Evolutionary conservation across 139 green algal genomes (phyloP), one percentile per base, ranked within the genome.

Genomic region (Tetradesmus obliquus): DNA sequence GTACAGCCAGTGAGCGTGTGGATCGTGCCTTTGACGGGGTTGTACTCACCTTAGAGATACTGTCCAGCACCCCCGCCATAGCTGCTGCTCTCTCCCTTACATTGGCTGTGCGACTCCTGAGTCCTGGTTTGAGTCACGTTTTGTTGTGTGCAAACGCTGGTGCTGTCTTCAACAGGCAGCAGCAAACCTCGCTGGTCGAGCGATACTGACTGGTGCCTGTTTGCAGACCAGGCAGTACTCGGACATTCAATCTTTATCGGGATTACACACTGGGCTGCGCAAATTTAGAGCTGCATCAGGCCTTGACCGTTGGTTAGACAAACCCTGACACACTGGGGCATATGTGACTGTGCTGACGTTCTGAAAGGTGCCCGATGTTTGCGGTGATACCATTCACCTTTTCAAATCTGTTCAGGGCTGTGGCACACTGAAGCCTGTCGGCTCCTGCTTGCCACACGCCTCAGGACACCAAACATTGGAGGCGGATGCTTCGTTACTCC

Each of bases 61-160:
- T 90, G n/a, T 90, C 86, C 19, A 90, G 86, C 20, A 90, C 86
- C 19, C 86, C 86, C 12, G 86, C 69, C 86, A 90, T 90, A 13
- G 80, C 80, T 85, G 51, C 51, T 58, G 15, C 80, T 82, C n/a
- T 82, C 9, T 22, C 74, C 7, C 74, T 82, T 76, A 76, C 66
- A 76, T 76, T 76, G 66, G 66, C 66, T 24, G 17, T 24, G n/a
- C 15, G 66, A 17, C 66, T 76, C n/a, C 66, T 76, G 5, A 10
- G 17, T 24, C 60, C 10, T 15, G 2, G 60, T 13, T 15, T 71
- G 9, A 13, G 19, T 4, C 8, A 4, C 10, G 3, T 10, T 19
- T 4, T 13, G 60, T 71, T 15, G 19, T 24, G 1, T 1, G 66
- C n/a, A 24, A 76, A 5, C 6, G 66, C 17, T 24, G 60, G 60